Evolutionary conservation across 2,329 filamentous ascomycete genomes (phyloP), one percentile per base, ranked within the genome.

Genomic region (Monilinia aucupariae): DNA sequence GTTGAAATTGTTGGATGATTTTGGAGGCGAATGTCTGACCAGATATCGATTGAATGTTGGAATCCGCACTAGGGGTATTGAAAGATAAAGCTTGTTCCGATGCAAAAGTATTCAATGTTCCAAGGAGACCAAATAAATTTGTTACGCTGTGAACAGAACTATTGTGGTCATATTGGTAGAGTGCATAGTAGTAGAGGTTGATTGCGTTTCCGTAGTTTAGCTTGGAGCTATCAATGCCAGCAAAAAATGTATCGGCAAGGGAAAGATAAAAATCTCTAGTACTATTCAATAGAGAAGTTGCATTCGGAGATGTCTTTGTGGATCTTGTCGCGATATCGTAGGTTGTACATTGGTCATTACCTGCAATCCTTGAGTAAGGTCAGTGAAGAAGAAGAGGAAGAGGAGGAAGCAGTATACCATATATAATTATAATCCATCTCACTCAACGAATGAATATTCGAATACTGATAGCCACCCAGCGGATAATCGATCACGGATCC

Each of bases 401-500:
- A 49, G 12, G 8, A 12, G 15, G 9, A 30, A 20, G 39, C 12
- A 20, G 27, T 4, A 5, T 47, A 51, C 49, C 50, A 59, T n/a
- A 54, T 62, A 48, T 55, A 59, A 15, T 65, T 63, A 13, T 52
- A 53, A 34, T 58, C 49, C 47, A 37, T 32, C n/a, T 39, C 17
- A 22, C 52, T 41, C 20, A 53, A n/a, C 32, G 53, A 47, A n/a
- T 48, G 50, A 43, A 62, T 45, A 39, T 59, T 52, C 22, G 93
- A 88, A 68, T 96, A 85, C 73, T 96, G 92, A 72, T 92, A 96
- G 12, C 91, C 91, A 61, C 83, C 77, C 70, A 96, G 75, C 0
- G 92, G 92, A 48, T 84, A 83, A 32, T 85, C 77, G 7, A 89
- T 77, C 2, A 77, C 74, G 5, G 81, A 83, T 13, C 85, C 85